Base-by-base conservation (phyloP, 768 basidiomycete genomes). In the Kockovaella imperatae region DNA sequence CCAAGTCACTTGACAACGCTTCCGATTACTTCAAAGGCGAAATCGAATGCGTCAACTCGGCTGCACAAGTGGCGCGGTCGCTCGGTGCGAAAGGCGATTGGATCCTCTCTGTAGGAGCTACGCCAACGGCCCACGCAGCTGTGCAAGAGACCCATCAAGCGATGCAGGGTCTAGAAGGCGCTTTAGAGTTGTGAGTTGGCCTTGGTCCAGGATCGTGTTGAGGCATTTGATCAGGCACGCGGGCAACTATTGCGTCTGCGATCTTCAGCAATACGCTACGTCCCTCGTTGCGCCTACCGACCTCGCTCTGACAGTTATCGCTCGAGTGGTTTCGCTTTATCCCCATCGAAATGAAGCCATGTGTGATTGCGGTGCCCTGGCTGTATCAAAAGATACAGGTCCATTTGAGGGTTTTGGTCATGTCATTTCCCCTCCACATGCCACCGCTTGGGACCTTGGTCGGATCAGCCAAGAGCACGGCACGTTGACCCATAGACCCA, bases 311-410 rank as follows among this genome's bases (percentile, higher is more conserved):
- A 75, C 75, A 15, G 83, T 88, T 2, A 74, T 82, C 32, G 77
- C 83, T 1, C 83, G 80, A 0, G 82, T 89, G 3, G 75, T 87
- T 38, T 87, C 86, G n/a, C 78, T 80, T 53, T 89, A 90, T 66
- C 80, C 84, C 0, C 80, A 78, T 11, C 76, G 86, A 50, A 80
- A 80, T 7, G 74, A 64, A 44, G 65, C 62, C 6, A 72, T 88
- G 74, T 81, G 81, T 47, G 87, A 93, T 69, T 84, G 83, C 6
- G 88, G 87, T 5, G 85, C 79, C 2, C 80, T 88, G 52, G 87
- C 86, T 3, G 83, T 91, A 74, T 87, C 84, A 67, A 88, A 87
- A 70, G 88, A 89, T 68, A 82, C 76, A 0, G 88, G 87, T 0
- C 83, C 80, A 2, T 80, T 77, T 23, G 78, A 78, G 7, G 81